phyloP scores from a whole-genome alignment of 2,329 filamentous ascomycete genomes.

The Lachnellula suecica region DNA sequence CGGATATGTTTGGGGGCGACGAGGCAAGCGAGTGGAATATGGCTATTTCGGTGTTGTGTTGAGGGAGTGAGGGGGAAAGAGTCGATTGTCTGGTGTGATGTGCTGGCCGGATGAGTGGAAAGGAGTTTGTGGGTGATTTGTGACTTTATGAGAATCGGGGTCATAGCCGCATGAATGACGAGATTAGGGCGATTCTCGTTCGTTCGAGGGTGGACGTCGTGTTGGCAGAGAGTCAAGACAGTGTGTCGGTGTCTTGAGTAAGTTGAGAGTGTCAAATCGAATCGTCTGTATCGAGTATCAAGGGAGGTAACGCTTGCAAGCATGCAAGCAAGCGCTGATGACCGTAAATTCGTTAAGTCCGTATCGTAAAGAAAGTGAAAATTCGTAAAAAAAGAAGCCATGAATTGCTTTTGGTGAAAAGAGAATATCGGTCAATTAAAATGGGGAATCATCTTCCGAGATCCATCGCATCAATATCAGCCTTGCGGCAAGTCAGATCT shows the following conservation, averaged over 20 bases:
- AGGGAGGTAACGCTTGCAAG: conserved; percentile 29
- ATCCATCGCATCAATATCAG: conserved; percentile 49
- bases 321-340: conserved; percentile 30
- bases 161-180: conserved; percentile 37
- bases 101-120: conserved; percentile 14
- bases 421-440: conserved; percentile 29
- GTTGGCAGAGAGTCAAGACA: conserved; percentile 34
- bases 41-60: conserved; percentile 15
- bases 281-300: conserved; percentile 34
- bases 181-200: conserved; percentile 39
- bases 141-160: conserved; percentile 34
- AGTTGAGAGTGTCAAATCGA: conserved; percentile 34
- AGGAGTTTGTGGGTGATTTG: conserved; percentile 26
- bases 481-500: conserved; percentile 66
- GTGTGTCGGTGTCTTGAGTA: conserved; percentile 35
- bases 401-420: conserved; percentile 36
- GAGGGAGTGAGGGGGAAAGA: conserved; percentile 28
- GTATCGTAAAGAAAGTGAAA: conserved; percentile 31
- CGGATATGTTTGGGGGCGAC: conserved; percentile 19
- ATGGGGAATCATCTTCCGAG: conserved; percentile 32
- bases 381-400: conserved; percentile 30
- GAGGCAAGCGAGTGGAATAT: conserved; percentile 22
- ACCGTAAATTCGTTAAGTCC: conserved; percentile 39
- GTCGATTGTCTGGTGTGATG: conserved; percentile 17
- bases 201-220: conserved; percentile 34